A percentile compares a stretch with the other conserved stretches of the same genome.
Evolutionary conservation across 192 early-diverging fungal genomes (phyloP).

Genomic region (Pilaira anomala): DNA sequence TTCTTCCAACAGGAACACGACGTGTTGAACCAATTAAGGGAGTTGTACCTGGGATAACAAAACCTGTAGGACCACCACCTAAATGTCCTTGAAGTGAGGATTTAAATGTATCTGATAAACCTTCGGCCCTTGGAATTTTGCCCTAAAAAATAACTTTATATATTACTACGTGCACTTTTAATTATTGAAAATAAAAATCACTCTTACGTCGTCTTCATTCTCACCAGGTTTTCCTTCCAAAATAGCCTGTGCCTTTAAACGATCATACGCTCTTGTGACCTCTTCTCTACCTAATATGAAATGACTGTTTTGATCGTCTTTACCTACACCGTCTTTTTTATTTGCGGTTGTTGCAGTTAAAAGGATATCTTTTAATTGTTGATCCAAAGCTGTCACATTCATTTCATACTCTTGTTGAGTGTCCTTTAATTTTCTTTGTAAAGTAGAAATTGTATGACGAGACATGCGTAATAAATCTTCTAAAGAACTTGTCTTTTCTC

Average conservation of each 20-base stretch:
- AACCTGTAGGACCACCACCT: conserved; percentile 25
- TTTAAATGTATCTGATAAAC: conserved; percentile 33
- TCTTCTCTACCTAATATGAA: conserved; percentile 32
- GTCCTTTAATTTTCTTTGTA: conserved; percentile 71
- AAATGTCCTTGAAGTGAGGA: conserved; percentile 19
- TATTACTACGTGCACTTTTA: not conserved
- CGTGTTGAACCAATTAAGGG: conserved; percentile 35
- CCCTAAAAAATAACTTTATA: not conserved
- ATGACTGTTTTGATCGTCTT: conserved; percentile 14
- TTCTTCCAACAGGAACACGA: conserved; percentile 7
- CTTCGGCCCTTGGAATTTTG: conserved; percentile 29
- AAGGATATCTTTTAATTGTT: conserved; percentile 64
- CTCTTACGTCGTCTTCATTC: conserved; percentile 1
- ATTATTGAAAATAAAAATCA: not conserved
- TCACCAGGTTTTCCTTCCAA: conserved; percentile 32
- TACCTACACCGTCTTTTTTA: conserved; percentile 43
- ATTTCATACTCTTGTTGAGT: conserved; percentile 63
- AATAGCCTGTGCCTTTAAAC: conserved; percentile 33
- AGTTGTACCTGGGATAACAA: conserved; percentile 32
- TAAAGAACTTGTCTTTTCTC: conserved; percentile 47
- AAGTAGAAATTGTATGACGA: conserved; percentile 67
- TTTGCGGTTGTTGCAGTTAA: conserved; percentile 56
- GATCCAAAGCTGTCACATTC: conserved; percentile 65
- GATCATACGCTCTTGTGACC: conserved; percentile 33
- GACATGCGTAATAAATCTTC: conserved; percentile 68